phyloP scores from a whole-genome alignment of 441 rosid species.

The Brassica balearica region DNA sequence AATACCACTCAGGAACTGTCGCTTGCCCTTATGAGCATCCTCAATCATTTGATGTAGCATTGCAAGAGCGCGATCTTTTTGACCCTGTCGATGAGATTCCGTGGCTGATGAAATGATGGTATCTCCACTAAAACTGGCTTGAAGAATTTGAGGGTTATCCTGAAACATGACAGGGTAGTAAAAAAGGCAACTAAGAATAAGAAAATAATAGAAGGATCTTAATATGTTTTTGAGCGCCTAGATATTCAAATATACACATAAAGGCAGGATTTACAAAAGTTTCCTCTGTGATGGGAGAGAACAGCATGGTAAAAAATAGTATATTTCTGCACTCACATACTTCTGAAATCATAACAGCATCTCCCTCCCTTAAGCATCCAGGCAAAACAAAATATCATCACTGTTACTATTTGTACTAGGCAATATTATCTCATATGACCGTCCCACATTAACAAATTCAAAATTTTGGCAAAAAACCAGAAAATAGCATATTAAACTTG shows the following conservation, averaged over 20 bases:
- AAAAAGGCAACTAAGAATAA: slow-evolving; percentile 9
- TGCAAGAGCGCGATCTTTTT: slow-evolving; percentile 92
- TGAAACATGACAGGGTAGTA: slow-evolving; percentile 42
- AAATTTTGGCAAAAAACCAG: background rate
- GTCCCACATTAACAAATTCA: slow-evolving; percentile 7
- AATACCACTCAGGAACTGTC: slow-evolving; percentile 97
- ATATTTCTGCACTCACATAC: slow-evolving; percentile 20
- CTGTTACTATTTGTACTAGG: slow-evolving; percentile 14
- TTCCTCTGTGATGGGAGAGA: slow-evolving; percentile 19
- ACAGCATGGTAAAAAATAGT: background rate
- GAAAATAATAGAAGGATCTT: slow-evolving; percentile 12
- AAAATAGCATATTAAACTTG: slow-evolving; percentile 5
- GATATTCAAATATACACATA: slow-evolving; percentile 14
- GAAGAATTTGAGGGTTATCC: slow-evolving; percentile 81
- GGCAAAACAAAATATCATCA: background rate
- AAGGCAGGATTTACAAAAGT: background rate
- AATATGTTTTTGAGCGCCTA: slow-evolving; percentile 9
- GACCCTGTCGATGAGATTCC: slow-evolving; percentile 84
- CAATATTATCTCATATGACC: slow-evolving; percentile 22
- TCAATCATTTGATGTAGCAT: slow-evolving; percentile 97
- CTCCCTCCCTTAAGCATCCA: slow-evolving; percentile 10
- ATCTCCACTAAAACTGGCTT: slow-evolving; percentile 75
- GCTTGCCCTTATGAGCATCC: slow-evolving; percentile 98
- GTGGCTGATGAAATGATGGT: slow-evolving; percentile 58
- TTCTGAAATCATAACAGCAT: slow-evolving; percentile 13